Conservation (phyloP, 2,329 filamentous ascomycete genomes). For the Colletotrichum horii region DNA sequence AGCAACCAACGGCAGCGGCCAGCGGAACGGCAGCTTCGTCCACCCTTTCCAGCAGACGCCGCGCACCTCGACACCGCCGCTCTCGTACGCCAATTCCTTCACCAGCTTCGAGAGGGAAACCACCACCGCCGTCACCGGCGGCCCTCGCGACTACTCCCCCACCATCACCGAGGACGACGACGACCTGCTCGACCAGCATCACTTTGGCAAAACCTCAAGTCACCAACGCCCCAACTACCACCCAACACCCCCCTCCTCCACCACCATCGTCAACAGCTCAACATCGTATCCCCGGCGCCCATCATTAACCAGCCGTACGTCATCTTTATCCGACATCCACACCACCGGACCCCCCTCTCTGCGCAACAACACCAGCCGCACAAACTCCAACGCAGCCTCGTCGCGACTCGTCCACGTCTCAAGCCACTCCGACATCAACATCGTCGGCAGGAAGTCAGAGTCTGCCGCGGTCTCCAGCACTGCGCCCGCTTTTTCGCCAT, state of each 20-base stretch:
- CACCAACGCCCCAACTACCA: constrained; percentile 9
- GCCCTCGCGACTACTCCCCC: constrained; percentile 57
- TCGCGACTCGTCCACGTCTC: constrained; percentile 47
- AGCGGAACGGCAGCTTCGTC: constrained; percentile 56
- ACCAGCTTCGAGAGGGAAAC: constrained; percentile 50
- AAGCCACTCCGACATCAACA: constrained; percentile 55
- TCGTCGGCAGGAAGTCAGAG: constrained; percentile 27
- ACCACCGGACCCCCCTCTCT: constrained; percentile 33
- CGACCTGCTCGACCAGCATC: constrained; percentile 30
- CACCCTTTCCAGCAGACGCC: constrained; percentile 71
- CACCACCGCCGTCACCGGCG: constrained; percentile 9
- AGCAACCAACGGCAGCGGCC: constrained; percentile 57
- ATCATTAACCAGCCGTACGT: constrained; percentile 42
- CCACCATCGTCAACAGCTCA: constrained; percentile 31
- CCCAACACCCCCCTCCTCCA: constrained; percentile 25
- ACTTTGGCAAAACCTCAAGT: not conserved
- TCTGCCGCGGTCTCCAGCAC: constrained; percentile 30
- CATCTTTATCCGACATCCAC: constrained; percentile 42
- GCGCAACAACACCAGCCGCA: constrained; percentile 44
- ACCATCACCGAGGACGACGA: constrained; percentile 61
- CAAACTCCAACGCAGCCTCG: constrained; percentile 25
- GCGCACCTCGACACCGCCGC: constrained; percentile 62
- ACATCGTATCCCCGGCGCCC: constrained; percentile 34
- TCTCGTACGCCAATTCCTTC: constrained; percentile 63
- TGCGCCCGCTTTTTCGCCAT: constrained; percentile 29